These are phyloP conservation scores for Rubroboletus satanas DNA, from an alignment of 768 basidiomycete species.

Conservation along the genomic window DNA sequence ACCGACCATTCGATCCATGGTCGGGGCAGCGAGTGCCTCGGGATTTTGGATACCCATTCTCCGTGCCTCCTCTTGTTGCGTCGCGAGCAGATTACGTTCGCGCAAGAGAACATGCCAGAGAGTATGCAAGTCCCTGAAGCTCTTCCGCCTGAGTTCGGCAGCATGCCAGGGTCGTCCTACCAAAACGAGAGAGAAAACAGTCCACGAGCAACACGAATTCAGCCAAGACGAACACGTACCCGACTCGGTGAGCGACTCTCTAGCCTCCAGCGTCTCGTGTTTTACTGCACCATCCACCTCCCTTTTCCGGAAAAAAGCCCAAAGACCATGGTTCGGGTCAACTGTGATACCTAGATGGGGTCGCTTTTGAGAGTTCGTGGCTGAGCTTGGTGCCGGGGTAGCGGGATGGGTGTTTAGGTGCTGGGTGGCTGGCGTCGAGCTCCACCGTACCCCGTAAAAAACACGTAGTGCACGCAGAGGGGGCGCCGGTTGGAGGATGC, in stretches of 20 bases:
- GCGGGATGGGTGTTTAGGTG: background rate
- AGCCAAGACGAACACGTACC: conserved; percentile 29
- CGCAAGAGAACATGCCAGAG: conserved; percentile 90
- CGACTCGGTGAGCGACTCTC: conserved; percentile 31
- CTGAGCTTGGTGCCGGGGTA: background rate
- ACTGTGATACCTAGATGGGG: conserved; percentile 42
- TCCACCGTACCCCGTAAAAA: conserved; percentile 18
- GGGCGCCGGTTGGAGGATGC: conserved; percentile 19
- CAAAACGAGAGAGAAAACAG: conserved; percentile 8
- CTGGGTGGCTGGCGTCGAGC: conserved; percentile 13
- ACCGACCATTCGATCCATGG: conserved; percentile 45
- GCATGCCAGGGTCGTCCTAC: conserved; percentile 86
- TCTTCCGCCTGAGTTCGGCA: conserved; percentile 82
- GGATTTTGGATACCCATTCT: conserved; percentile 47
- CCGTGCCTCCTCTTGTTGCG: conserved; percentile 77
- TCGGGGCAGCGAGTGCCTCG: conserved; percentile 26
- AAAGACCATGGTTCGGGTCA: conserved; percentile 69
- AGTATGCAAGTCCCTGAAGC: conserved; percentile 89
- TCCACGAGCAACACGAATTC: background rate
- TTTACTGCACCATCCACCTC: conserved; percentile 46
- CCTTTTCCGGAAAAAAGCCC: conserved; percentile 68
- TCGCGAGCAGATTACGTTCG: conserved; percentile 87
- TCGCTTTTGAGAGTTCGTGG: conserved; percentile 32
- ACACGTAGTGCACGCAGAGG: conserved; percentile 14
- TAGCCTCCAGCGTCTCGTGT: conserved; percentile 47